Conservation (phyloP, 75 land plant genomes). For the Selaginella tamariscina region DNA sequence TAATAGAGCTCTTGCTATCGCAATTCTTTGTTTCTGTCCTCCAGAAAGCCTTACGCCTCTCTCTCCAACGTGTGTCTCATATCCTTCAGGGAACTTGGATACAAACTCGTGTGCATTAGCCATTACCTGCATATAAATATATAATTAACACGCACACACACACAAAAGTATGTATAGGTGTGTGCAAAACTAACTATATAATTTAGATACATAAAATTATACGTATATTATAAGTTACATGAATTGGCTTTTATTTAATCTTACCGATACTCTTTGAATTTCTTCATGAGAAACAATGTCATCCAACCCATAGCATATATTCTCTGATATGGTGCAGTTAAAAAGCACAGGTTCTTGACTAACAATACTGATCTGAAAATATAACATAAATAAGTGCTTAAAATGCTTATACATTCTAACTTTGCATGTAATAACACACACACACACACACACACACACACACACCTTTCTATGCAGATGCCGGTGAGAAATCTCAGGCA, state of each 20-base stretch:
- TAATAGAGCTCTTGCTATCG: slow-evolving; percentile 90
- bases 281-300: slow-evolving; percentile 41
- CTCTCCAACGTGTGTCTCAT: slow-evolving; percentile 85
- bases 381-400: neutral
- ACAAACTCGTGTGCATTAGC: slow-evolving; percentile 99
- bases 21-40: slow-evolving; percentile 94
- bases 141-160: too few species aligned
- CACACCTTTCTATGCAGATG: slow-evolving; percentile 81
- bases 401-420: neutral
- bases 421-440: too few species aligned
- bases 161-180: too few species aligned
- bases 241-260: too few species aligned
- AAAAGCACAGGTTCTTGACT: slow-evolving; percentile 98
- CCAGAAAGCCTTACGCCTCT: slow-evolving; percentile 94
- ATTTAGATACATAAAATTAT: too few species aligned
- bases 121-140: slow-evolving; percentile 61
- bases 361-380: slow-evolving; percentile 85
- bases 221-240: neutral
- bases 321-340: slow-evolving; percentile 84
- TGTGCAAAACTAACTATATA: too few species aligned
- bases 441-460: neutral
- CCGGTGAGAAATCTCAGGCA: slow-evolving; percentile 72
- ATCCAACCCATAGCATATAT: slow-evolving; percentile 80
- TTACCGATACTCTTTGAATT: slow-evolving; percentile 85
- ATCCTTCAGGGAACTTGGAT: slow-evolving; percentile 75